Percentiles rank a stretch among this genome's conserved stretches.
These are phyloP conservation scores for Penicillium atrosanguineum DNA, from an alignment of 495 filamentous ascomycete species.

Conservation along the genomic window DNA sequence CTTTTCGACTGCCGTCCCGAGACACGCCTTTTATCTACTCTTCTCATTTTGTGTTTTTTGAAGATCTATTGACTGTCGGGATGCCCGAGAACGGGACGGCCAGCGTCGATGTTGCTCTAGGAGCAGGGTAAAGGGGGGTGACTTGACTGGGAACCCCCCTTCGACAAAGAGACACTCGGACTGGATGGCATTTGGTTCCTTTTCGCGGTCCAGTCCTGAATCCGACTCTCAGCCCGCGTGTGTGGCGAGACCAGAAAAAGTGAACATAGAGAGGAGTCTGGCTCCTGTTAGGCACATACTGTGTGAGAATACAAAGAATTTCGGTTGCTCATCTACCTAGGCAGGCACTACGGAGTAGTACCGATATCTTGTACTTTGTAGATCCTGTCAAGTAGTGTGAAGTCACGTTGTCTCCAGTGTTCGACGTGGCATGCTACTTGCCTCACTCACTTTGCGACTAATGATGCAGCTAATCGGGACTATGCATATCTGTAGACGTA, in stretches of 20 bases:
- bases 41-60: conserved; percentile 8
- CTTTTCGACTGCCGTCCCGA: conserved; percentile 8
- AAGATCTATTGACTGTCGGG: conserved; percentile 1
- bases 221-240: conserved; percentile 17
- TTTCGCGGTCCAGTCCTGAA: conserved; percentile 32
- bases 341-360: neutral
- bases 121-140: neutral
- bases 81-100: conserved; percentile 1
- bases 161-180: conserved; percentile 24
- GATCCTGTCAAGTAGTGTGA: neutral
- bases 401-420: neutral
- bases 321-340: neutral
- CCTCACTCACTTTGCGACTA: conserved; percentile 17
- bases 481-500: neutral
- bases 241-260: conserved; percentile 31
- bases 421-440: conserved; percentile 10
- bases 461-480: conserved; percentile 9
- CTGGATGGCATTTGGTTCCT: conserved; percentile 38
- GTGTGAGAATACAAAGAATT: conserved; percentile 20
- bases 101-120: neutral
- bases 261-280: conserved; percentile 26
- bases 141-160: neutral
- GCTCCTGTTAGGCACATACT: conserved; percentile 24
- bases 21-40: conserved; percentile 4
- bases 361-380: neutral